Evolutionary conservation across 208 protist genomes (phyloP), one percentile per base, ranked within the genome.

Genomic region (Wallacemonas collosoma): DNA sequence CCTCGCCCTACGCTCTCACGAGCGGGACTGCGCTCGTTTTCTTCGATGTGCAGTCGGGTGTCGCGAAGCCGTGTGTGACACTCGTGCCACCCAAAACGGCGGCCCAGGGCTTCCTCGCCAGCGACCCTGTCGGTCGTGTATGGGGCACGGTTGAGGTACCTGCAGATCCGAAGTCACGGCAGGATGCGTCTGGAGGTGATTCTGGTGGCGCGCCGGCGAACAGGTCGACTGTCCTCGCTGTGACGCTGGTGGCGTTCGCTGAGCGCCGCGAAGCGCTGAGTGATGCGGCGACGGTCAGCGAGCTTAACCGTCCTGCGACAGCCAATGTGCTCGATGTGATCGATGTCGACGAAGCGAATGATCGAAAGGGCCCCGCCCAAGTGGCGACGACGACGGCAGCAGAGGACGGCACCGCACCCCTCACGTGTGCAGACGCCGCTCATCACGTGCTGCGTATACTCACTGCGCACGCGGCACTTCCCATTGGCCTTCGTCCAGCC

Each of bases 101-200:
- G 60, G 76, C 80, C 44, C 77, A 75, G 35, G 76, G 82, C 39
- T 55, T 76, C 43, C 75, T 87, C 65, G 79, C 74, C 35, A 72
- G 72, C 6, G 85, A 90, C 64, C 68, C 73, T n/a, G 54, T 58
- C 2, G 82, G 82, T 9, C 68, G 73, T 1, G 38, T 86, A 51
- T 84, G 75, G 75, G 77, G 85, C 57, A 68, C 87, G 55, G 82
- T 90, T 57, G 85, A 90, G 57, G 56, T 82, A 8, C 78, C 77
- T 38, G 72, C 72, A 1, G 75, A 71, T 8, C n/a, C 72, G 41
- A 43, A 45, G 26, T 5, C 40, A 8, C 75, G 76, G 55, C 67
- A 50, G 48, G 70, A 56, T 56, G 17, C 56, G 3, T 41, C 56
- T 8, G 51, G 41, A 3, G 41, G 38, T 40, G 43, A 71, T 60